Conservation (phyloP, 441 rosid species). For the Melastoma candidum region DNA sequence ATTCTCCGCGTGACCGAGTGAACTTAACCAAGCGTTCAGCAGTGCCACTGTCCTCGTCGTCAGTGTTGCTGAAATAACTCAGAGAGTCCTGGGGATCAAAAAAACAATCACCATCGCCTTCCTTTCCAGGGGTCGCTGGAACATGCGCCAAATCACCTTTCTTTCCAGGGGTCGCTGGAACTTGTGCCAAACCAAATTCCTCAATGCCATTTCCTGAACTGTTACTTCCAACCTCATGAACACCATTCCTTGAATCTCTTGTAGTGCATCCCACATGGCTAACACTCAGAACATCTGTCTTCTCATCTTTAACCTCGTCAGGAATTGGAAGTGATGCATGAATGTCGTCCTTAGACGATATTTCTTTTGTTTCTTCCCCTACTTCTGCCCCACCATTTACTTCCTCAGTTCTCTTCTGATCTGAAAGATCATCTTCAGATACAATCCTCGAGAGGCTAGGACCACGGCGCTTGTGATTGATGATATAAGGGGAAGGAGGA, state of each 20-base stretch:
- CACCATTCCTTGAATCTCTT: constrained; percentile 7
- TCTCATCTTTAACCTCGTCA: constrained; percentile 18
- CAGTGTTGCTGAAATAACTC: constrained; percentile 64
- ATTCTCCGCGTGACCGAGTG: constrained; percentile 51
- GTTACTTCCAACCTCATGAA: constrained; percentile 18
- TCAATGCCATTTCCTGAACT: constrained; percentile 19
- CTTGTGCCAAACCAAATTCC: constrained; percentile 25
- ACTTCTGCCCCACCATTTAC: constrained; percentile 17
- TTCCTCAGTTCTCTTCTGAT: constrained; percentile 25
- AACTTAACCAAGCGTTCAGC: constrained; percentile 42
- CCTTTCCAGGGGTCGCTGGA: constrained; percentile 28
- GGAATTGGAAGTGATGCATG: constrained; percentile 21
- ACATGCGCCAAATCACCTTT: constrained; percentile 20
- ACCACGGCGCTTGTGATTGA: constrained; percentile 86
- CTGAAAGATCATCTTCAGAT: constrained; percentile 48
- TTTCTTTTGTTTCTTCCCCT: constrained; percentile 16
- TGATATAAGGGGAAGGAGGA: constrained; percentile 78
- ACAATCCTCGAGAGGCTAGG: constrained; percentile 69
- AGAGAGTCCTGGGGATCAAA: constrained; percentile 69
- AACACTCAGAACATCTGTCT: constrained; percentile 13
- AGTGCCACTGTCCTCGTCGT: constrained; percentile 38
- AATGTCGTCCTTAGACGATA: constrained; percentile 13
- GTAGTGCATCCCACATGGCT: constrained; percentile 4
- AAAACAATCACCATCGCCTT: constrained; percentile 55
- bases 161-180: constrained; percentile 9